Evolutionary conservation across 148 eudicot genomes (phyloP).

Genomic region (Pouteria glomerata): DNA sequence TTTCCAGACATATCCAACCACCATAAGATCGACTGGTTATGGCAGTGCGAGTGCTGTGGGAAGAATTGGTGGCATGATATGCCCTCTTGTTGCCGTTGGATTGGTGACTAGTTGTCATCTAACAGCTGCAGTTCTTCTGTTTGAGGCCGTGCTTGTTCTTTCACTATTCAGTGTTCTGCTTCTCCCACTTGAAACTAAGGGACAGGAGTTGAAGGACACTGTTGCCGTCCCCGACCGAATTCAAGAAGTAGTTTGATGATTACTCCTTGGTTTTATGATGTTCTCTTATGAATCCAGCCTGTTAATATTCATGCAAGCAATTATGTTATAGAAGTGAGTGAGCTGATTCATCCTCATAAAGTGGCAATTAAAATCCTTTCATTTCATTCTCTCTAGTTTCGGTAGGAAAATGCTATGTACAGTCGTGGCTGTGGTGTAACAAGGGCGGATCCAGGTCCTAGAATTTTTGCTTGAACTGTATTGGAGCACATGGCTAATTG

Average conservation of each 20-base stretch:
- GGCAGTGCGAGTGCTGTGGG: constrained; percentile 36
- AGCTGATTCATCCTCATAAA: no score
- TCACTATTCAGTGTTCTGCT: constrained; percentile 27
- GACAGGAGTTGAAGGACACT: constrained; percentile 21
- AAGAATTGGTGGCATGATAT: constrained; percentile 40
- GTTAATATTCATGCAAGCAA: no score
- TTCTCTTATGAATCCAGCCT: no score
- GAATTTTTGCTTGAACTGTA: no score
- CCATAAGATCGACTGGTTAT: constrained; percentile 29
- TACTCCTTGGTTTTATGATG: no score
- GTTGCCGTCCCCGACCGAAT: constrained; percentile 12
- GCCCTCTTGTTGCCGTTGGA: constrained; percentile 37
- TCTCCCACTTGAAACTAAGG: constrained; percentile 34
- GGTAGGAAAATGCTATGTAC: no score
- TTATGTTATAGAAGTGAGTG: no score
- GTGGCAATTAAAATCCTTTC: no score
- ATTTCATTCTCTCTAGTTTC: no score
- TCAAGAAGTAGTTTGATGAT: not conserved
- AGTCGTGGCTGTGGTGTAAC: no score
- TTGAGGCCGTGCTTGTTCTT: constrained; percentile 24
- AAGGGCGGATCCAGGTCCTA: no score
- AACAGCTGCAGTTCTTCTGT: constrained; percentile 32
- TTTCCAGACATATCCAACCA: constrained; percentile 34
- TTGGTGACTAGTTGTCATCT: constrained; percentile 31
- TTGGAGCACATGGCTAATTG: no score